Percentiles rank a stretch among this genome's conserved stretches.
Conservation (phyloP, 1,284 basidiomycete genomes). For the Ceratobasidium sp. region DNA sequence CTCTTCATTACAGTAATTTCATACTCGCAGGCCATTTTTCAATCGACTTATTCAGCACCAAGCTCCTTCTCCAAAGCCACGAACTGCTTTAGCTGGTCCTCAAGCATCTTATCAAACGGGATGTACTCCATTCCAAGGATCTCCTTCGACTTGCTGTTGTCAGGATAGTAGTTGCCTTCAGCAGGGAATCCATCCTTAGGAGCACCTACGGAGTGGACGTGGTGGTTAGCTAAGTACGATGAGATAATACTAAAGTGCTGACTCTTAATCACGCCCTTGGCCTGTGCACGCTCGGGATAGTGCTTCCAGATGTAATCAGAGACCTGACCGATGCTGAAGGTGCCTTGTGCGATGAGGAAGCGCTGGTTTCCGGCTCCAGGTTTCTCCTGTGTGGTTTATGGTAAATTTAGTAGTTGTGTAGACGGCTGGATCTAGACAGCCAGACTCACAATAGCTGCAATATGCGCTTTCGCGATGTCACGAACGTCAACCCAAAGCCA, state of each 20-base stretch:
- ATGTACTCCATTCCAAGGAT: conserved; percentile 47
- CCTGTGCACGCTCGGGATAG: conserved; percentile 47
- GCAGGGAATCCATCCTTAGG: conserved; percentile 41
- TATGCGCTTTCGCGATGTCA: conserved; percentile 35
- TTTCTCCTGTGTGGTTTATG: conserved; percentile 25
- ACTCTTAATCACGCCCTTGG: conserved; percentile 44
- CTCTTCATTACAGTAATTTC: too few relatives aligned
- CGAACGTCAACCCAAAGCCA: conserved; percentile 47
- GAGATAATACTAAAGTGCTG: too few relatives aligned
- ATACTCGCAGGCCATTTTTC: too few relatives aligned
- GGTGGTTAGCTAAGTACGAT: background rate
- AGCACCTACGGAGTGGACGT: background rate
- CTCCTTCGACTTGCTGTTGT: conserved; percentile 46
- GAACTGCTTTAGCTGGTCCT: conserved; percentile 45
- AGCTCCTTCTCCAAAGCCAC: conserved; percentile 44
- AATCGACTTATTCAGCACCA: background rate
- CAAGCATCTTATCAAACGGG: conserved; percentile 42
- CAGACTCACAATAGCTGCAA: conserved; percentile 1
- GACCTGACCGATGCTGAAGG: conserved; percentile 43
- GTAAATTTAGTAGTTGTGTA: background rate
- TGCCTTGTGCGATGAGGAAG: conserved; percentile 44
- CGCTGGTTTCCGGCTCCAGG: conserved; percentile 43
- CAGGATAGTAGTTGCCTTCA: conserved; percentile 31
- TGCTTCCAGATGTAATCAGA: conserved; percentile 47
- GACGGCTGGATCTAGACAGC: background rate